Base-by-base conservation (phyloP, 2,329 filamentous ascomycete species). In the Seiridium unicorne region DNA sequence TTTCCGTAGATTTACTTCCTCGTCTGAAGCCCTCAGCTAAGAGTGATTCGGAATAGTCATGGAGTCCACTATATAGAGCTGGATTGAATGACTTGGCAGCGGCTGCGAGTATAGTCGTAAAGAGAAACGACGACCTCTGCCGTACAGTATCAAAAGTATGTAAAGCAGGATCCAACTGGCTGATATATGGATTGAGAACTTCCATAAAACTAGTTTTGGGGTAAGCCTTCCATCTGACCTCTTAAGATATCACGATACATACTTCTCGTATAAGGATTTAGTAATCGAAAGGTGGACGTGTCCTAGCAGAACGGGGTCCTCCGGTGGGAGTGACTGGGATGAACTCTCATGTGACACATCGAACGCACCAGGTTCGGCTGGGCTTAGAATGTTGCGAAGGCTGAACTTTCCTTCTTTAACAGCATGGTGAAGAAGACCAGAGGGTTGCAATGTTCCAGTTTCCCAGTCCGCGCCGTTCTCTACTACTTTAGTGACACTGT, bases 181-280 rank as follows among this genome's bases (percentile, higher is more conserved):
- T 72, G 31, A 77, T 74, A n/a, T 74, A 77, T 1, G 74, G 73
- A 54, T 78, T 78, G 32, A 77, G 66, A 54, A 70, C 72, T 34
- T 65, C 63, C 60, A 78, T 73, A 60, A 77, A 78, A 26, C 75
- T 75, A 40, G 1, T 34, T 31, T 8, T 18, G 5, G 13, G 11
- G 11, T 36, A 51, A 36, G 18, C 18, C 18, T 51, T 48, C 44
- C 47, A 36, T 59, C 38, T 11, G n/a, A 18, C n/a, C 13, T 18
- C 2, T 3, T 1, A 47, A 38, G 46, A 31, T 49, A 44, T 44
- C 34, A 7, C 13, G 38, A 35, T 44, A 57, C 63, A 48, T 58
- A 72, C 70, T 61, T 68, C 34, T 70, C 66, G 62, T 71, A 73
- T 5, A 75, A 61, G n/a, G 66, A 66, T 18, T 68, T 54, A 7